A percentile compares a stretch with the other conserved stretches of the same genome.
Conservation (phyloP, 2,329 filamentous ascomycete species). For the Gaeumannomyces sp. region DNA sequence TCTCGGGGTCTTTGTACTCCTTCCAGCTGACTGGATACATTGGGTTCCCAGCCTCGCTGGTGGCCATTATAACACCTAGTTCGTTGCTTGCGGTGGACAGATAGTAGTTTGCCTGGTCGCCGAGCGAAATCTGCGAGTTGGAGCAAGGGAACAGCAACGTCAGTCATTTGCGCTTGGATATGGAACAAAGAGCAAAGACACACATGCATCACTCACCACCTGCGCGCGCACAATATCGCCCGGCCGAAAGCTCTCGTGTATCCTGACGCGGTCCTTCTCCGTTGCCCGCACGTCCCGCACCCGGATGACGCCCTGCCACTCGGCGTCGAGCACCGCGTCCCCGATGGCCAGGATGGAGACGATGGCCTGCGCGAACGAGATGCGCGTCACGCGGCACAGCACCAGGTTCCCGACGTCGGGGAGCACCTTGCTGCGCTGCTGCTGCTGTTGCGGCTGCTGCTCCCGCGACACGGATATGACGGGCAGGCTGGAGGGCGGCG, state of each 20-base stretch:
- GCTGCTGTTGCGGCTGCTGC: background rate
- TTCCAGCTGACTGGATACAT: conserved; percentile 96
- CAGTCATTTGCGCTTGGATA: background rate
- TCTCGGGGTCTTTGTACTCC: conserved; percentile 82
- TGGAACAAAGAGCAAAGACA: background rate
- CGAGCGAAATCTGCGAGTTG: conserved; percentile 69
- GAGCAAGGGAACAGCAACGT: background rate
- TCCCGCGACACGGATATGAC: conserved; percentile 49
- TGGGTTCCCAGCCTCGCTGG: conserved; percentile 77
- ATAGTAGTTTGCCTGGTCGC: conserved; percentile 94
- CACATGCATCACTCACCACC: conserved; percentile 53
- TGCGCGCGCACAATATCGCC: conserved; percentile 85
- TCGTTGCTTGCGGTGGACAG: conserved; percentile 88
- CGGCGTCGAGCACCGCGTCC: conserved; percentile 63
- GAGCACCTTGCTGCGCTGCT: conserved; percentile 60
- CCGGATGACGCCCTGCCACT: conserved; percentile 80
- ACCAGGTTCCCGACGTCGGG: conserved; percentile 77
- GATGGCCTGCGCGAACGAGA: conserved; percentile 77
- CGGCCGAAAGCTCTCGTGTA: conserved; percentile 85
- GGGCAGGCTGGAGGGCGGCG: conserved; percentile 35
- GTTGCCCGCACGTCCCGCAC: conserved; percentile 90
- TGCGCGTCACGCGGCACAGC: conserved; percentile 77
- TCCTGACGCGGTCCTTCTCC: conserved; percentile 90
- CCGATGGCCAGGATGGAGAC: conserved; percentile 82
- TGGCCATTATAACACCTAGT: conserved; percentile 88